These are phyloP conservation scores for Neocucurbitaria cava DNA, from an alignment of 2,329 filamentous ascomycete species.

Conservation along the genomic window DNA sequence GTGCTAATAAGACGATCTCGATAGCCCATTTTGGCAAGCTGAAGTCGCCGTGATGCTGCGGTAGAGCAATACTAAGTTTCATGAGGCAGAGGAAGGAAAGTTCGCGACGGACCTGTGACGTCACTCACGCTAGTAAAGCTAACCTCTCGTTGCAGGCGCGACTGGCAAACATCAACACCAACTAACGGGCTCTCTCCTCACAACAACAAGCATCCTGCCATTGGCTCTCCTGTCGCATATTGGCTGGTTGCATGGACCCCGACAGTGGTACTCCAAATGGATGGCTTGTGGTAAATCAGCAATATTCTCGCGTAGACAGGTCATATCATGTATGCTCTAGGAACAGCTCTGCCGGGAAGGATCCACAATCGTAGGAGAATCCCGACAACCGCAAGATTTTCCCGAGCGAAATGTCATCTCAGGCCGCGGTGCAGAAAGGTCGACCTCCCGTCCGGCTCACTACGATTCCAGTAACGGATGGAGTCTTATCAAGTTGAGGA, in stretches of 20 bases:
- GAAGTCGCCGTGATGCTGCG: not conserved
- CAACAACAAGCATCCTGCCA: not conserved
- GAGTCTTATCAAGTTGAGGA: conserved; percentile 11
- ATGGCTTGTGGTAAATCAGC: not conserved
- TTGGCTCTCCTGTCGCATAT: not conserved
- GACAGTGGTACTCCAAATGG: too few relatives aligned
- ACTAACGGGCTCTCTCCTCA: not conserved
- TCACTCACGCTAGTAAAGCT: not conserved
- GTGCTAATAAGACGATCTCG: conserved; percentile 46
- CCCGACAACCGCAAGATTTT: conserved; percentile 3
- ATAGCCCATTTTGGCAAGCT: conserved; percentile 38
- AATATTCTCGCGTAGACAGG: not conserved
- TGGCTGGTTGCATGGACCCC: not conserved
- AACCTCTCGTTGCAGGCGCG: not conserved
- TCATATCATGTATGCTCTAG: not conserved
- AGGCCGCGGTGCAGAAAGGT: not conserved
- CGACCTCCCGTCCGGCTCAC: conserved; percentile 23
- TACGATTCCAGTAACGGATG: conserved; percentile 14
- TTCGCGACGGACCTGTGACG: not conserved
- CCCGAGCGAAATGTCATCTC: not conserved
- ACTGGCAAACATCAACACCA: not conserved
- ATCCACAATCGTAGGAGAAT: not conserved
- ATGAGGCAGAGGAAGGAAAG: not conserved
- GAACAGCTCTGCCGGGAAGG: not conserved
- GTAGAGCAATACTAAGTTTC: not conserved